Evolutionary conservation across 2,329 filamentous ascomycete species (phyloP).

Genomic region (Exophiala spinifera): DNA sequence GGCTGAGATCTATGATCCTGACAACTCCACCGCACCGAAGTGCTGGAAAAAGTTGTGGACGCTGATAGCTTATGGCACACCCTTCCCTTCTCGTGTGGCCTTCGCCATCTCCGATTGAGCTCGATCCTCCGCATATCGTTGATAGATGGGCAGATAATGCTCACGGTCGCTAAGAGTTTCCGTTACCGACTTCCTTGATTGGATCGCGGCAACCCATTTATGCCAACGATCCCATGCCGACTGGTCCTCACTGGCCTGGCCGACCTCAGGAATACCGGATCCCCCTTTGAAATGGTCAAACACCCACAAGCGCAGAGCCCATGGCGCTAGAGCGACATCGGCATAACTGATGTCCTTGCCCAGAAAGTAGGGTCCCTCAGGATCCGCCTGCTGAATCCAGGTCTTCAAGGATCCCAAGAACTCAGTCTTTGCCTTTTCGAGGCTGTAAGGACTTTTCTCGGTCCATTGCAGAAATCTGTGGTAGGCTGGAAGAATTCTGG

Average conservation of each 20-base stretch:
- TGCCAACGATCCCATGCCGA: conserved; percentile 63
- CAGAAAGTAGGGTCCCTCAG: conserved; percentile 63
- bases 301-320: conserved; percentile 68
- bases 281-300: conserved; percentile 71
- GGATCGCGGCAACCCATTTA: conserved; percentile 60
- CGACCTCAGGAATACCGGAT: conserved; percentile 48
- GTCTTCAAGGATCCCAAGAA: conserved; percentile 59
- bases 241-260: conserved; percentile 53
- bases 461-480: conserved; percentile 59
- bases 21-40: background rate
- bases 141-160: conserved; percentile 67
- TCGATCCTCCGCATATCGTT: conserved; percentile 63
- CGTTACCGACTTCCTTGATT: conserved; percentile 59
- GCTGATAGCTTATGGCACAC: conserved; percentile 50
- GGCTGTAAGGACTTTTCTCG: conserved; percentile 38
- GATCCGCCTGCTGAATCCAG: conserved; percentile 62
- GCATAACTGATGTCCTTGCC: conserved; percentile 62
- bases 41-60: background rate
- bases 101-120: conserved; percentile 61
- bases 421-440: conserved; percentile 56
- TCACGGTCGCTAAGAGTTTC: conserved; percentile 67
- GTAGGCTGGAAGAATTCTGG: conserved; percentile 65
- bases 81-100: conserved; percentile 61
- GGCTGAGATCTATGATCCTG: background rate
- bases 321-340: conserved; percentile 69